A percentile compares a stretch with the other conserved stretches of the same genome.
Evolutionary conservation across 2,329 filamentous ascomycete species (phyloP).

Genomic region (Pseudomassariella vexata): DNA sequence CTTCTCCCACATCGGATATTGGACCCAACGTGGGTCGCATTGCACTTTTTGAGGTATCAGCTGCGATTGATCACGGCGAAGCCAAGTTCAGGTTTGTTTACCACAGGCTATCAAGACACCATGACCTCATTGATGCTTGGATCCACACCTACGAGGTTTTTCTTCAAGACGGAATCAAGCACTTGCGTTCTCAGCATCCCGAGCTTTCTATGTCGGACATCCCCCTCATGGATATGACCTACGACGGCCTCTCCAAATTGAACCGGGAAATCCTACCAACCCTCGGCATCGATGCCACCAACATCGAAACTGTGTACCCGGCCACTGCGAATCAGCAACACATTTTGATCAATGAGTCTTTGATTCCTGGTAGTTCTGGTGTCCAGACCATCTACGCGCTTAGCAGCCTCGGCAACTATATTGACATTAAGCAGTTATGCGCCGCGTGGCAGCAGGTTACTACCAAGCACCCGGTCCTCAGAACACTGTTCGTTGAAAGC

Average conservation of each 20-base stretch:
- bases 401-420: conserved; percentile 27
- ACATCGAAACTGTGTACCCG: conserved; percentile 44
- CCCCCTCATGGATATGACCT: conserved; percentile 40
- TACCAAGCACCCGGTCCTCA: conserved; percentile 35
- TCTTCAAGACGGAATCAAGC: conserved; percentile 36
- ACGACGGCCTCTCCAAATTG: conserved; percentile 38
- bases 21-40: conserved; percentile 41
- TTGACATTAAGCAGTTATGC: conserved; percentile 40
- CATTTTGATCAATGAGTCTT: conserved; percentile 40
- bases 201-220: conserved; percentile 46
- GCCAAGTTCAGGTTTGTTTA: conserved; percentile 41
- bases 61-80: conserved; percentile 38
- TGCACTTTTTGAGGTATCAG: conserved; percentile 44
- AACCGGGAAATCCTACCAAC: conserved; percentile 34
- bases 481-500: conserved; percentile 47
- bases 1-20: conserved; percentile 35
- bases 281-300: conserved; percentile 34
- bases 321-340: conserved; percentile 43
- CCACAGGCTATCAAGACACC: conserved; percentile 33
- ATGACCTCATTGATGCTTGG: conserved; percentile 39
- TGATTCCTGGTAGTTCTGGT: conserved; percentile 34
- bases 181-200: conserved; percentile 33
- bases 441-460: conserved; percentile 44
- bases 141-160: conserved; percentile 40
- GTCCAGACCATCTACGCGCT: conserved; percentile 44